These are phyloP conservation scores for Thamnidium elegans DNA, from an alignment of 192 early-diverging fungal genomes.

Conservation along the genomic window DNA sequence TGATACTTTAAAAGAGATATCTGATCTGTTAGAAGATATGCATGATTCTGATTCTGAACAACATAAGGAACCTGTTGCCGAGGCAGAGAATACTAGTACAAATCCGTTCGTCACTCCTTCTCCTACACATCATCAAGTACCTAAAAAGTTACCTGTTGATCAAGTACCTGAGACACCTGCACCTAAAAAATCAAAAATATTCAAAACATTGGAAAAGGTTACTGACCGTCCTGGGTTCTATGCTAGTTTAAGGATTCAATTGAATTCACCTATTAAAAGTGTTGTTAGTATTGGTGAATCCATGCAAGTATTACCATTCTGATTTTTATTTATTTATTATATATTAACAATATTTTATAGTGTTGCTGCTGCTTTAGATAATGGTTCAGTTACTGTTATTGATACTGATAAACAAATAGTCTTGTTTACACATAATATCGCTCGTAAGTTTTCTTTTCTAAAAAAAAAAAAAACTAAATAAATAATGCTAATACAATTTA, in stretches of 20 bases:
- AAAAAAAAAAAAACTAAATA: not conserved
- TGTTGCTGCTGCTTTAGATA: constrained; percentile 1
- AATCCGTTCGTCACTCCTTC: not conserved
- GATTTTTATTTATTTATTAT: not conserved
- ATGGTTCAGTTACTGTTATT: constrained; percentile 5
- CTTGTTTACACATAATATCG: constrained; percentile 2
- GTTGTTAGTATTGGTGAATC: constrained; percentile 15
- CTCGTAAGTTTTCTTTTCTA: constrained; percentile 10
- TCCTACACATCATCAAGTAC: not conserved
- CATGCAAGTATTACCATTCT: constrained; percentile 4
- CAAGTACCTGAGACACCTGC: not conserved
- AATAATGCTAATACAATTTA: too few species aligned
- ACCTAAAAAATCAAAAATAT: constrained; percentile 5
- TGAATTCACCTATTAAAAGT: not conserved
- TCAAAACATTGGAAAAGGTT: not conserved
- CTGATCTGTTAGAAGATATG: constrained; percentile 18
- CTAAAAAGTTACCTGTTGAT: not conserved
- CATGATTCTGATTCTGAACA: not conserved
- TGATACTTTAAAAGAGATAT: constrained; percentile 16
- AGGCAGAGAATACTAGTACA: not conserved
- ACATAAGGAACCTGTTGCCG: not conserved
- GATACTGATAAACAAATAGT: constrained; percentile 10
- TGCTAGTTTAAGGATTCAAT: not conserved
- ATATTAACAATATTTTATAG: not conserved
- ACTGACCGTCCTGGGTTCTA: not conserved